Base-by-base conservation (phyloP, 1,284 basidiomycete genomes). In the Tilletia setariae region DNA sequence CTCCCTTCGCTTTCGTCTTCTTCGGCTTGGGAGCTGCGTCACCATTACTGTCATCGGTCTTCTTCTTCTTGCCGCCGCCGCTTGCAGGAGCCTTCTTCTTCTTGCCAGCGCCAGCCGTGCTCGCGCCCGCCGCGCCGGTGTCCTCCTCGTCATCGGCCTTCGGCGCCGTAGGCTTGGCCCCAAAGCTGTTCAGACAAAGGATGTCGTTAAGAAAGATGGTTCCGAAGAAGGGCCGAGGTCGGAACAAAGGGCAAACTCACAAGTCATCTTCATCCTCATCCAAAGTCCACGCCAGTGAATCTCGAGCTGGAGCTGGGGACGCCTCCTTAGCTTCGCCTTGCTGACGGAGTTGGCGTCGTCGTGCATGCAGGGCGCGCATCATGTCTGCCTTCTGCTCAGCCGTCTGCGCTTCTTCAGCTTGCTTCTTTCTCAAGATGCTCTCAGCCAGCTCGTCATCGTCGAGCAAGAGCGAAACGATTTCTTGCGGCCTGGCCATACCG, bases 381-480 rank as follows among this genome's bases (percentile, higher is more conserved):
- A 70, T 72, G 63, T 81, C 78, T 19, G 80, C 80, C 72, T 82
- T 82, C 63, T 76, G 78, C 68, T 78, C 75, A 16, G 75, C 75
- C 25, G 71, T 68, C 71, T 79, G 74, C 23, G 78, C 77, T 65
- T 82, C 80, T 62, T 82, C 80, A 1, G 77, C 76, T 70, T 82
- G 80, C 73, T 81, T 81, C 65, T 75, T 76, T 43, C 80, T 75
- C 65, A 81, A 75, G 73, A 82, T 82, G 64, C 77, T 76, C 68
- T 82, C 80, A 30, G 82, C 82, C 56, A 83, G 64, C 74, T 85
- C 92, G 78, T 98, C 94, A 79, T 98, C 95, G 82, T 94, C 95
- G 78, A 99, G 88, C 68, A 99, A 86, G 68, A 99, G 84, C 71
- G 94, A 93, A 8, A 97, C 94, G 70, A 99, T 97, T 83, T 99